phyloP scores from a whole-genome alignment of 2,329 filamentous ascomycete genomes.

The Phaeosphaeriaceae sp. region DNA sequence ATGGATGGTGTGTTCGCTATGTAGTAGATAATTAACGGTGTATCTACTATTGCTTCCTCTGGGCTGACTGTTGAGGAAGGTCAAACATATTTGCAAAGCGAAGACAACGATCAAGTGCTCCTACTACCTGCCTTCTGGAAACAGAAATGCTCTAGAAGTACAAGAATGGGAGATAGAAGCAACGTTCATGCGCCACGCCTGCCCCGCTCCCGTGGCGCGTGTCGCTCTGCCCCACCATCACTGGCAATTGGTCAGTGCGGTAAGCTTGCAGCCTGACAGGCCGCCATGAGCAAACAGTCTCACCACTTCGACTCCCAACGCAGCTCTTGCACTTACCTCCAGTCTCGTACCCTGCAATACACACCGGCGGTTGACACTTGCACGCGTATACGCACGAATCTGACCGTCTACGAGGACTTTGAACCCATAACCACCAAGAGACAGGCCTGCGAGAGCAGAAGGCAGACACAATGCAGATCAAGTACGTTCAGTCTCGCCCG shows the following conservation, averaged over 20 bases:
- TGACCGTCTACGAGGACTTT: neutral
- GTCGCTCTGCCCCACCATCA: conserved; percentile 21
- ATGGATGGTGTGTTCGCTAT: too few relatives aligned
- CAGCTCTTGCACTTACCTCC: neutral
- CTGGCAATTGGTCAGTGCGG: conserved; percentile 7
- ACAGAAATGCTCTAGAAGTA: neutral
- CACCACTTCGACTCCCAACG: neutral
- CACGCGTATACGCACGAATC: neutral
- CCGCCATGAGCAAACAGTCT: conserved; percentile 18
- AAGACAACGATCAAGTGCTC: too few relatives aligned
- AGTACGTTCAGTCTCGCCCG: conserved; percentile 25
- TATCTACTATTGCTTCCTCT: too few relatives aligned
- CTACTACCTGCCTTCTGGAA: neutral
- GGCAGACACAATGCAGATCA: conserved; percentile 44
- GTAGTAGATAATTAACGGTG: too few relatives aligned
- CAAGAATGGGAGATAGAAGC: neutral
- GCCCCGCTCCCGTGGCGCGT: conserved; percentile 15
- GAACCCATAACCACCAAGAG: neutral
- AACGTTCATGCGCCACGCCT: conserved; percentile 6
- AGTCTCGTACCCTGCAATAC: neutral
- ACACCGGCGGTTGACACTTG: neutral
- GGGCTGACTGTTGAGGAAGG: too few relatives aligned
- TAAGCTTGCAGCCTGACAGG: conserved; percentile 18
- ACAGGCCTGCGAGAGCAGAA: neutral
- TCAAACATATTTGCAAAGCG: too few relatives aligned